Base-by-base conservation (phyloP, 164 flowering plant genomes). In the Liquidambar formosana region DNA sequence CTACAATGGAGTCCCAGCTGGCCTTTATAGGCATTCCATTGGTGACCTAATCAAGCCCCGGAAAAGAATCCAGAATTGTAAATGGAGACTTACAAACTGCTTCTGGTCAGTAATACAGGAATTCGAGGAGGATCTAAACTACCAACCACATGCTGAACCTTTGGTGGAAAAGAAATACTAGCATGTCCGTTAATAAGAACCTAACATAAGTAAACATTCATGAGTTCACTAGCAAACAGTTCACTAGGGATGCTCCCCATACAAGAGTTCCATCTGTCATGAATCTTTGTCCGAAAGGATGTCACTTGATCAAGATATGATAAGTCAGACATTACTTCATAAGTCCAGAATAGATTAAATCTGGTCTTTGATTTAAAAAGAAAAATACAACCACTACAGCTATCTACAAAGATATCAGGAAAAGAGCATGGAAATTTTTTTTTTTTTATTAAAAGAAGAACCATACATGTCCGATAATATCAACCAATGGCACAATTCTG, bases 401-500 rank as follows among this genome's bases (percentile, higher is more conserved):
- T 33, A 33, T 2, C 41, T 33, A 33, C 41, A 2, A 33, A 33
- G 41, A 9, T 16, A 60, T 8, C 1, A 46, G 47, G 21, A 27
- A 43, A 33, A 22, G 46, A 57, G 41, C 11, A 22, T n/a, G 46
- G 27, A 0, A 62, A 1, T n/a, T n/a, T n/a, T n/a, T n/a, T n/a
- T n/a, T n/a, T n/a, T n/a, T n/a, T n/a, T n/a, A 60, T 27, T 44
- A 70, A 44, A 13, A 70, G 21, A 61, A 46, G 56, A 1, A 71
- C 12, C 83, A 53, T 89, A 93, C 99, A 93, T 84, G 80, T 96
- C 99, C 28, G 99, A 82, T 67, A 93, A 61, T 23, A 88, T 77
- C 65, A 96, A 80, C 99, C 99, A 96, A 63, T 89, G 92, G 78
- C 98, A 96, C 76, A 96, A 54, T 68, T 93, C 99, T 73, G 91